Evolutionary conservation across 371 early-diverging fungal genomes (phyloP).

Genomic region (Circinella minor): DNA sequence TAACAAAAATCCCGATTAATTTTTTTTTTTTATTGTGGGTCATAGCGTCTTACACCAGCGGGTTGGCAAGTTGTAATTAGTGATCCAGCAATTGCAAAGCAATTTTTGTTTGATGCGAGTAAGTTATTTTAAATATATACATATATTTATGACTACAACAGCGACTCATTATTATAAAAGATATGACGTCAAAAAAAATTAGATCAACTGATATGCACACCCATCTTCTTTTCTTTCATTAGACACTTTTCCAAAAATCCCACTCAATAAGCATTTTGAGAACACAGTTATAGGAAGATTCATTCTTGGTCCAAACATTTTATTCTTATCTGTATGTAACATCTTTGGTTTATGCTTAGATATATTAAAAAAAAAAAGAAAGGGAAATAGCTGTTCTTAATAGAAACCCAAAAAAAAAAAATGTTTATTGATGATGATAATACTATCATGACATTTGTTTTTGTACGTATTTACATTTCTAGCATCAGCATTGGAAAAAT

Average conservation of each 20-base stretch:
- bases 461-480: too few species aligned
- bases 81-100: constrained; percentile 26
- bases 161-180: too few species aligned
- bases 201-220: neutral
- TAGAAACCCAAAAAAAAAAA: too few species aligned
- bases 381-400: too few species aligned
- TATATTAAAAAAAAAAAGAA: too few species aligned
- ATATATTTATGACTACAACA: too few species aligned
- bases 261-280: neutral
- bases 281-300: constrained; percentile 20
- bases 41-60: constrained; percentile 4
- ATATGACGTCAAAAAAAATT: too few species aligned
- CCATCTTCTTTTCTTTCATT: neutral
- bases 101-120: constrained; percentile 25
- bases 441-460: too few species aligned
- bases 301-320: constrained; percentile 27
- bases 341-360: too few species aligned
- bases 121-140: neutral
- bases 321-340: constrained; percentile 18
- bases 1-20: too few species aligned
- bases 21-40: too few species aligned
- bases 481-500: constrained; percentile 26
- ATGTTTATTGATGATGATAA: too few species aligned
- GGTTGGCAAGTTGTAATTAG: constrained; percentile 29
- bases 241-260: constrained; percentile 33